These are phyloP conservation scores for Kurtzmaniella cleridarum DNA, from an alignment of 805 yeast species.

Conservation along the genomic window DNA sequence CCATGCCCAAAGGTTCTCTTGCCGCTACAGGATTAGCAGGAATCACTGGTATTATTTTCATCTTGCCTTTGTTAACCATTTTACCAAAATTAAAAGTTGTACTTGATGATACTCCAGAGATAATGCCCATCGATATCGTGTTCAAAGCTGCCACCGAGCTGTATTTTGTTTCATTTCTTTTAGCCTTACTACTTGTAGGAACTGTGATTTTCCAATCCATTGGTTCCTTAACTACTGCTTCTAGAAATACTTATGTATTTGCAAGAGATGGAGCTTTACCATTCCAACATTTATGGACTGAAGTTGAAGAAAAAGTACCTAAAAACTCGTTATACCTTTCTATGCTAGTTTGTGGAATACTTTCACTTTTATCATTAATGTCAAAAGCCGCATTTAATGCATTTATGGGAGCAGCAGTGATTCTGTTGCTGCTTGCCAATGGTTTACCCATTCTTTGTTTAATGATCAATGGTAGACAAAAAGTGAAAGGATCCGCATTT, in stretches of 20 bases:
- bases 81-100: constrained; percentile 58
- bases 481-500: constrained; percentile 64
- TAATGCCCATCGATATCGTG: constrained; percentile 74
- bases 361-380: constrained; percentile 62
- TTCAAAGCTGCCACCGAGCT: constrained; percentile 69
- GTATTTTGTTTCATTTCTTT: constrained; percentile 59
- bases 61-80: constrained; percentile 66
- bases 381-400: constrained; percentile 78
- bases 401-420: constrained; percentile 77
- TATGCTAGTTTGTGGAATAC: constrained; percentile 51
- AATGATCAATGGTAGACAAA: constrained; percentile 52
- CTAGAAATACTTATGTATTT: constrained; percentile 76
- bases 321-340: constrained; percentile 63
- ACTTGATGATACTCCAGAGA: constrained; percentile 54
- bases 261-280: constrained; percentile 84
- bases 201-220: constrained; percentile 72
- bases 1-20: constrained; percentile 69
- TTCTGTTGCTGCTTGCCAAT: constrained; percentile 68
- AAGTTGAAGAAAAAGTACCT: constrained; percentile 63
- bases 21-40: constrained; percentile 61
- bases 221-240: constrained; percentile 75
- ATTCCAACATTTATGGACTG: constrained; percentile 55
- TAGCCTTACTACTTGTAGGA: constrained; percentile 61
- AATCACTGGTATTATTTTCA: constrained; percentile 64
- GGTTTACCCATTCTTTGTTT: constrained; percentile 69